Evolutionary conservation across 371 early-diverging fungal species (phyloP), one percentile per base, ranked within the genome.

Genomic region (Lichtheimia ramosa): DNA sequence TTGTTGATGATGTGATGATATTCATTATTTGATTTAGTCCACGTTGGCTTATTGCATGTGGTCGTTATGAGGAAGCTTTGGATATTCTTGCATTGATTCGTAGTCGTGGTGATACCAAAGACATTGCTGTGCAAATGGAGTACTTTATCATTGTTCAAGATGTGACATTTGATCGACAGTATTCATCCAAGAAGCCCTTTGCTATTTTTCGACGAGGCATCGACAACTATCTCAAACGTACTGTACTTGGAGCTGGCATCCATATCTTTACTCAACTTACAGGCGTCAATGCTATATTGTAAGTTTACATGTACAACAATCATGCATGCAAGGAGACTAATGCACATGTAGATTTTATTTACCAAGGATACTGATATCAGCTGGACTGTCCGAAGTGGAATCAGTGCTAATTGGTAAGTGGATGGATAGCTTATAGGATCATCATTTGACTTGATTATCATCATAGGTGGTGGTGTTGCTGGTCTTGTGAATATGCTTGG

Each of bases 21-120:
- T 21, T 46, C 18, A n/a, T 18, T 46, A 16, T 46, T 21, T 13
- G 46, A 16, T 46, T 46, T 18, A 91, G 93, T 21, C 96, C 96
- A 20, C 93, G 97, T 73, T 96, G 94, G 94, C 73, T 96, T 56
- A 82, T 89, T 42, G 82, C 84, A 59, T 66, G 65, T 40, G 71
- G 64, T 56, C 83, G 87, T n/a, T 66, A 81, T 16, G 87, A 86
- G 14, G 91, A 94, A 66, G 93, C 90, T 3, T 68, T 83, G 12
- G 43, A 60, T 20, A 88, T 87, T 15, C 69, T 97, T 5, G 87
- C 89, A 43, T 74, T 82, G 43, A 74, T 96, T 64, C 82, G 92
- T n/a, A 72, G 80, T 27, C 18, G 54, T 14, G 52, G 58, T 8
- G 41, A 61, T 20, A 34, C 18, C 20, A 27, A 54, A 15, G 62